Percentiles rank a stretch among this genome's conserved stretches.
These are phyloP conservation scores for Penicillium sp. DNA, from an alignment of 2,329 filamentous ascomycete species.

Conservation along the genomic window DNA sequence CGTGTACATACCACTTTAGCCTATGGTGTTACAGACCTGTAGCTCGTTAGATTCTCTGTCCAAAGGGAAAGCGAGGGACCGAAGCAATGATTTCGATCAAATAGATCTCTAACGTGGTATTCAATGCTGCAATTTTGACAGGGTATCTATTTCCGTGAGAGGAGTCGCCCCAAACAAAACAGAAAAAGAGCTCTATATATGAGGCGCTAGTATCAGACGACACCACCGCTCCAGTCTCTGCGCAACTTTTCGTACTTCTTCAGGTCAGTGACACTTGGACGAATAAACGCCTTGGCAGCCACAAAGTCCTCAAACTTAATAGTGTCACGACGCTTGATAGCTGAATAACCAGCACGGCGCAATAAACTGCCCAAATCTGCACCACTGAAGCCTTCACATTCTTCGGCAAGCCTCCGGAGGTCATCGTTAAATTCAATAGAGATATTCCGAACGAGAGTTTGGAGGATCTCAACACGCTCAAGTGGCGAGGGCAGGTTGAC, in stretches of 20 bases:
- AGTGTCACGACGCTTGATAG: conserved; percentile 49
- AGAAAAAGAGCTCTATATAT: conserved; percentile 5
- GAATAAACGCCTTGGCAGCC: conserved; percentile 39
- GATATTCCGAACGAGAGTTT: conserved; percentile 58
- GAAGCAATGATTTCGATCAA: too few species aligned
- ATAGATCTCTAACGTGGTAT: too few species aligned
- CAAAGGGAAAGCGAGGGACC: too few species aligned
- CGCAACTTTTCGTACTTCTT: conserved; percentile 56
- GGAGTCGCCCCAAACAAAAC: too few species aligned
- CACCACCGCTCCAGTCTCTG: conserved; percentile 47
- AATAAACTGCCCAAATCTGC: conserved; percentile 62
- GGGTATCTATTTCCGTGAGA: too few species aligned
- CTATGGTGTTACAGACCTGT: too few species aligned
- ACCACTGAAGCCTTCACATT: conserved; percentile 75
- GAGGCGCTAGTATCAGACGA: conserved; percentile 23
- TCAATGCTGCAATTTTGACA: too few species aligned
- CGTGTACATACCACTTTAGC: too few species aligned
- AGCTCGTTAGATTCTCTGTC: too few species aligned
- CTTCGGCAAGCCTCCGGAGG: conserved; percentile 64
- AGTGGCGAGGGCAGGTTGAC: conserved; percentile 77
- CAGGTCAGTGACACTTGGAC: conserved; percentile 56
- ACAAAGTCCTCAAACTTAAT: conserved; percentile 49
- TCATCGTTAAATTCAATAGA: conserved; percentile 52
- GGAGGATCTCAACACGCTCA: conserved; percentile 82
- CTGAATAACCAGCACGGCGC: conserved; percentile 57